These are phyloP conservation scores for Pterocarpus macrocarpus DNA, from an alignment of 306 rosid species.

Conservation along the genomic window DNA sequence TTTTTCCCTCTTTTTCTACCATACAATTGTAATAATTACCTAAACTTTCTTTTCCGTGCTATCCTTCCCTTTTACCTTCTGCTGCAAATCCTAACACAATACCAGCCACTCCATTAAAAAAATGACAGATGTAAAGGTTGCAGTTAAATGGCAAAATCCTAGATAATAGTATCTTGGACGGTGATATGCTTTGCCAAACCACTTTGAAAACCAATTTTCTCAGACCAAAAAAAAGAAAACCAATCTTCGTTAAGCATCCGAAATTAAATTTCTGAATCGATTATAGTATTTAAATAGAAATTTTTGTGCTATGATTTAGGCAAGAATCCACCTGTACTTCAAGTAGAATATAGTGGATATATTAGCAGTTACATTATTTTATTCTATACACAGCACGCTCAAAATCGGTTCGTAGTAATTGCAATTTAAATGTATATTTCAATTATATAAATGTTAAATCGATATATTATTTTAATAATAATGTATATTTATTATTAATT, in stretches of 20 bases:
- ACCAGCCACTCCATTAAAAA: constrained; percentile 29
- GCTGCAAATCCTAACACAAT: constrained; percentile 50
- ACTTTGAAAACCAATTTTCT: background rate
- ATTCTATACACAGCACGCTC: too few relatives aligned
- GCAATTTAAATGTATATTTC: too few relatives aligned
- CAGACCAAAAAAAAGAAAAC: background rate
- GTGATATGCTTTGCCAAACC: constrained; percentile 11
- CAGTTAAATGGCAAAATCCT: background rate
- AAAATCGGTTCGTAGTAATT: too few relatives aligned
- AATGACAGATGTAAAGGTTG: background rate
- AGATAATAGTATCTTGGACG: constrained; percentile 19
- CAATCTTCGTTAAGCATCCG: constrained; percentile 1
- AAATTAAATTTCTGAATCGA: background rate
- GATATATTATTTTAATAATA: too few relatives aligned
- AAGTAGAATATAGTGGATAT: constrained; percentile 2
- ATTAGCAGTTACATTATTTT: too few relatives aligned
- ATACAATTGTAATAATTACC: constrained; percentile 68
- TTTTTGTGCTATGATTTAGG: background rate
- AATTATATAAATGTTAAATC: too few relatives aligned
- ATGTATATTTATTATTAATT: too few relatives aligned
- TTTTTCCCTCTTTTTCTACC: constrained; percentile 65
- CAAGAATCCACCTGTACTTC: constrained; percentile 20
- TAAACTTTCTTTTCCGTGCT: constrained; percentile 64
- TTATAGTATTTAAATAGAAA: background rate
- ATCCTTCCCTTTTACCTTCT: constrained; percentile 53